These are phyloP conservation scores for Globisporangium perplexum DNA, from an alignment of 352 stramenopile genomes.

Conservation along the genomic window DNA sequence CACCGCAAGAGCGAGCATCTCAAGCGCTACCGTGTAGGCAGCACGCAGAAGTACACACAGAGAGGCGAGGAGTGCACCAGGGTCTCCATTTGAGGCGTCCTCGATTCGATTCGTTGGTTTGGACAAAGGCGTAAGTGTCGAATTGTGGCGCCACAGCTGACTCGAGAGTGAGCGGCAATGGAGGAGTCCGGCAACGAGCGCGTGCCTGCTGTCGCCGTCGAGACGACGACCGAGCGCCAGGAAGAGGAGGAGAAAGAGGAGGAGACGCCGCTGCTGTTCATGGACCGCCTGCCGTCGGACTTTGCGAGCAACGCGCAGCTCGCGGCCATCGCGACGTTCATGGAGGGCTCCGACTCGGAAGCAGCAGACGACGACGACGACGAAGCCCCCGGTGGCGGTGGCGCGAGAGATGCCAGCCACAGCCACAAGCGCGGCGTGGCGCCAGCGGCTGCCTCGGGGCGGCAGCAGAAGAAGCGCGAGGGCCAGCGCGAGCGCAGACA, in stretches of 20 bases:
- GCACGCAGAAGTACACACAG: too few relatives aligned
- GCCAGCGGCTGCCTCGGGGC: background rate
- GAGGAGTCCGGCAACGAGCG: background rate
- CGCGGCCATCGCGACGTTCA: slow-evolving; percentile 70
- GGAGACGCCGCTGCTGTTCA: slow-evolving; percentile 78
- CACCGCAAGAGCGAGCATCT: too few relatives aligned
- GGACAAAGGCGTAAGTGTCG: background rate
- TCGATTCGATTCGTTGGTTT: background rate
- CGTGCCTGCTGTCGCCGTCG: background rate
- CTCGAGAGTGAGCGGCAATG: background rate
- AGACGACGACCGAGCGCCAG: background rate
- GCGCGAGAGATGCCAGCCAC: background rate
- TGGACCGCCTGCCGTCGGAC: slow-evolving; percentile 53
- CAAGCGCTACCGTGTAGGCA: too few relatives aligned
- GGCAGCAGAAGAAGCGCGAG: slow-evolving; percentile 1
- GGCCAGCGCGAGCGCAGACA: slow-evolving; percentile 6
- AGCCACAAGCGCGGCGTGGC: too few relatives aligned
- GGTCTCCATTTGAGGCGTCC: too few relatives aligned
- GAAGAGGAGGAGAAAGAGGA: slow-evolving; percentile 25
- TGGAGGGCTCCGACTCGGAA: slow-evolving; percentile 48
- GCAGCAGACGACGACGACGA: slow-evolving; percentile 1
- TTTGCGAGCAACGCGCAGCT: slow-evolving; percentile 67
- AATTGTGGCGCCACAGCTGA: too few relatives aligned
- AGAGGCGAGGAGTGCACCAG: too few relatives aligned
- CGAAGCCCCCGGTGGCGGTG: slow-evolving; percentile 1